phyloP scores from a whole-genome alignment of 305 asterid species.

The Vinca major region DNA sequence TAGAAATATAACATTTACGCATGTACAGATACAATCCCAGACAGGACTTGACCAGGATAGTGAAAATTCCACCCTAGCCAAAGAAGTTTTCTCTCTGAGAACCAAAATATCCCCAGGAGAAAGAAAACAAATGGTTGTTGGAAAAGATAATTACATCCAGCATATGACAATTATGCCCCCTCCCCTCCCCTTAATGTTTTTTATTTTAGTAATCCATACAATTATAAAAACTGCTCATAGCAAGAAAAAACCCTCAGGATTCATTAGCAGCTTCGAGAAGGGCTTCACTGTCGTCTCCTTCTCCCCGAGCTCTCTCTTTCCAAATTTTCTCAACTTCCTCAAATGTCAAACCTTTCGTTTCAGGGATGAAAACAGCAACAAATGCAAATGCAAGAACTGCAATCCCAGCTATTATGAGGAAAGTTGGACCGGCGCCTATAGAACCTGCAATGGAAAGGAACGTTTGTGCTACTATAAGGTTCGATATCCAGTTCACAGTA shows the following conservation, averaged over 20 bases:
- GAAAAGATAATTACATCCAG: background rate
- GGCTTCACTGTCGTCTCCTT: slow-evolving; percentile 24
- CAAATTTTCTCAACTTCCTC: slow-evolving; percentile 75
- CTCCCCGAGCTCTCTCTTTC: slow-evolving; percentile 59
- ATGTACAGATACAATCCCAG: background rate
- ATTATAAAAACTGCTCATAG: background rate
- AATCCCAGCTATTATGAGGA: slow-evolving; percentile 57
- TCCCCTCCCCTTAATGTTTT: no score
- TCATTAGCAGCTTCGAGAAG: slow-evolving; percentile 31
- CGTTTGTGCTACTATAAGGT: slow-evolving; percentile 74
- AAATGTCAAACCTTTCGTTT: slow-evolving; percentile 78
- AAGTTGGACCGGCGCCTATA: slow-evolving; percentile 55
- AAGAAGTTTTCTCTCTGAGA: background rate
- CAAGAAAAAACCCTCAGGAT: background rate
- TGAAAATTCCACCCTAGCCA: slow-evolving; percentile 5
- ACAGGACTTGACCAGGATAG: background rate
- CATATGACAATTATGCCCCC: no score
- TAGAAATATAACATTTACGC: background rate
- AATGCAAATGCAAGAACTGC: slow-evolving; percentile 59
- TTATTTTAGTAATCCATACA: background rate
- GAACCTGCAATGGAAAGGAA: slow-evolving; percentile 65
- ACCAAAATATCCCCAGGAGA: background rate
- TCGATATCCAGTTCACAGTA: slow-evolving; percentile 86
- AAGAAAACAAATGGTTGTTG: background rate
- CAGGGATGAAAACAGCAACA: slow-evolving; percentile 58